Evolutionary conservation across 306 rosid genomes (phyloP).

Genomic region (Alnus rubra): DNA sequence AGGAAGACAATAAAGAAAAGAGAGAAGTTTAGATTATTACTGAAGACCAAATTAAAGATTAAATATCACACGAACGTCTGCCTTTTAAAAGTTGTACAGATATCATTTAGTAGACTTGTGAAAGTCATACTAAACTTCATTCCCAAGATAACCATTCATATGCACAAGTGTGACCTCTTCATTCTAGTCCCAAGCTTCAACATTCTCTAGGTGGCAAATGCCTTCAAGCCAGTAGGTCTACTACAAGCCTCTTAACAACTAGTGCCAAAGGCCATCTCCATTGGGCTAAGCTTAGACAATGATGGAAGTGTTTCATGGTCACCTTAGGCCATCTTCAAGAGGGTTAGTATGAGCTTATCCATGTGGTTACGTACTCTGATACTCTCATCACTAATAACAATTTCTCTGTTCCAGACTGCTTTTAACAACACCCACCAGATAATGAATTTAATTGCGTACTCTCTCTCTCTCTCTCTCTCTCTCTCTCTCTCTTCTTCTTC

Average conservation of each 20-base stretch:
- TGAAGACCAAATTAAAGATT: background rate
- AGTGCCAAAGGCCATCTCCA: background rate
- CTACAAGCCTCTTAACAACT: slow-evolving; percentile 1
- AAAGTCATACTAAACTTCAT: background rate
- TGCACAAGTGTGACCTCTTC: background rate
- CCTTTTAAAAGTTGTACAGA: background rate
- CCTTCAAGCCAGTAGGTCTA: background rate
- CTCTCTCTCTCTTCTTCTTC: too few relatives aligned
- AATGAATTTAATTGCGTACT: too few relatives aligned
- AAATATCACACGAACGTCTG: background rate
- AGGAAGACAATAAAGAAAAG: background rate
- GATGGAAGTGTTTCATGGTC: background rate
- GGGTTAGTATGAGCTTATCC: background rate
- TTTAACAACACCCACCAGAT: background rate
- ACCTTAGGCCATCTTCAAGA: background rate
- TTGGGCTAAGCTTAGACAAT: background rate
- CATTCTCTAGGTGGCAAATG: background rate
- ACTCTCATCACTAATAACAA: background rate
- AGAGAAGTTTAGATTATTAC: background rate
- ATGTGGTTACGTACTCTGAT: too few relatives aligned
- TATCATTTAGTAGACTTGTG: background rate
- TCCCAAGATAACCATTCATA: background rate
- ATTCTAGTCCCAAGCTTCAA: background rate
- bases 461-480: too few relatives aligned
- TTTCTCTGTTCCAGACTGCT: background rate